Percentiles rank a stretch among this genome's conserved stretches.
Conservation (phyloP, 805 yeast genomes). For the Debaryomyces tyrocola region DNA sequence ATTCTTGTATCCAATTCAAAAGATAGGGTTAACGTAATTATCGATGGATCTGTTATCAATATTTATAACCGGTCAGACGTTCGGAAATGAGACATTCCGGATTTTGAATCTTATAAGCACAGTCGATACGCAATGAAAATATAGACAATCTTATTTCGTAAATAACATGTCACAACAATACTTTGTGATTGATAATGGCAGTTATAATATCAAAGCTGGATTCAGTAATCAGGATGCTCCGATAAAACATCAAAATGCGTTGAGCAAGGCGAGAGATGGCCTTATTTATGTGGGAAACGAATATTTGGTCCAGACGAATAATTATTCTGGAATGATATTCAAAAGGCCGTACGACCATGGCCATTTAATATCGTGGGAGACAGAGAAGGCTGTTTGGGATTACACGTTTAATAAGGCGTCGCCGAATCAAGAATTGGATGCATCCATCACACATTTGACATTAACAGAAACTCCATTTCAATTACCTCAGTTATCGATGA, state of each 20-base stretch:
- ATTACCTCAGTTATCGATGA: slow-evolving; percentile 75
- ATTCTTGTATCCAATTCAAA: too few relatives aligned
- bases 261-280: slow-evolving; percentile 76
- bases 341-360: slow-evolving; percentile 88
- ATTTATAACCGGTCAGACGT: too few relatives aligned
- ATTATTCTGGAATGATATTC: slow-evolving; percentile 70
- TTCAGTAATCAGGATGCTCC: slow-evolving; percentile 37
- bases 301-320: slow-evolving; percentile 60
- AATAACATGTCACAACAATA: slow-evolving; percentile 12
- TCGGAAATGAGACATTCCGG: too few relatives aligned
- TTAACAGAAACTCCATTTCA: slow-evolving; percentile 82
- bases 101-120: too few relatives aligned
- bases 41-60: too few relatives aligned
- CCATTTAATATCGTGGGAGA: slow-evolving; percentile 87
- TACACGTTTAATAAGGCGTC: slow-evolving; percentile 48
- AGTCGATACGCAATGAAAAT: too few relatives aligned
- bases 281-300: slow-evolving; percentile 68
- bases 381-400: slow-evolving; percentile 90
- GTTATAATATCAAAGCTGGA: slow-evolving; percentile 68
- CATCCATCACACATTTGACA: slow-evolving; percentile 49
- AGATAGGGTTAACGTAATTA: too few relatives aligned
- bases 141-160: too few relatives aligned
- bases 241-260: slow-evolving; percentile 59
- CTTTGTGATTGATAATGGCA: slow-evolving; percentile 86
- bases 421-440: slow-evolving; percentile 15